Percentiles rank a stretch among this genome's conserved stretches.
Conservation (phyloP, 2,329 filamentous ascomycete genomes). For the Fusarium tupiense region DNA sequence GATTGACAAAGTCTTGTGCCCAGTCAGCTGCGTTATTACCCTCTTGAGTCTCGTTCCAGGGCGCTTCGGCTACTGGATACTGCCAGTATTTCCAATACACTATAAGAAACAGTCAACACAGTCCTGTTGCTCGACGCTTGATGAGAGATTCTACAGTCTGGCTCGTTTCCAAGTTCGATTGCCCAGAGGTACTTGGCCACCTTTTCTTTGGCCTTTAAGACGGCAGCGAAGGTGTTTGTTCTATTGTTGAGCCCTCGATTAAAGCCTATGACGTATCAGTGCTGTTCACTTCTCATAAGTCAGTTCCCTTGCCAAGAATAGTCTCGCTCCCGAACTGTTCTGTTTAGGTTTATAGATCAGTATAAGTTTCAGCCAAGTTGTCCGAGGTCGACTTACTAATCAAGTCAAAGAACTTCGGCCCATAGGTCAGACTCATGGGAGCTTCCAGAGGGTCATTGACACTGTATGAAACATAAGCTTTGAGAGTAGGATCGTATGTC, state of each 20-base stretch:
- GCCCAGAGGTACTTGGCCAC: not conserved
- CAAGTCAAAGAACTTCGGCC: not conserved
- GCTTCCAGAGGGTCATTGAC: not conserved
- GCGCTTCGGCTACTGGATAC: not conserved
- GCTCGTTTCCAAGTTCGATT: not conserved
- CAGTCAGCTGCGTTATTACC: not conserved
- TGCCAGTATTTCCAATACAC: not conserved
- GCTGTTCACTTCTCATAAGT: not conserved
- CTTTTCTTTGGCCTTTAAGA: not conserved
- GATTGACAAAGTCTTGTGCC: not conserved
- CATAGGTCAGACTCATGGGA: not conserved
- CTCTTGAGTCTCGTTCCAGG: not conserved
- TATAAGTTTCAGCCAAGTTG: too few relatives aligned
- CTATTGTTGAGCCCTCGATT: not conserved
- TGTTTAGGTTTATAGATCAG: not conserved
- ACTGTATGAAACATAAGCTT: not conserved
- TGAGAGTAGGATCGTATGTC: not conserved
- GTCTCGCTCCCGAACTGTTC: not conserved
- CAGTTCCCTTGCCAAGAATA: not conserved
- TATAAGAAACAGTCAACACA: not conserved
- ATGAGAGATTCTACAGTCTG: not conserved
- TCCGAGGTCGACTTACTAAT: not conserved
- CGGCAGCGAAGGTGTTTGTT: not conserved
- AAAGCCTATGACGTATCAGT: not conserved
- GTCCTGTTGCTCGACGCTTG: rapidly evolving